Percentiles rank a stretch among this genome's conserved stretches.
These are phyloP conservation scores for Neoboletus magnificus DNA, from an alignment of 768 basidiomycete genomes.

Conservation along the genomic window DNA sequence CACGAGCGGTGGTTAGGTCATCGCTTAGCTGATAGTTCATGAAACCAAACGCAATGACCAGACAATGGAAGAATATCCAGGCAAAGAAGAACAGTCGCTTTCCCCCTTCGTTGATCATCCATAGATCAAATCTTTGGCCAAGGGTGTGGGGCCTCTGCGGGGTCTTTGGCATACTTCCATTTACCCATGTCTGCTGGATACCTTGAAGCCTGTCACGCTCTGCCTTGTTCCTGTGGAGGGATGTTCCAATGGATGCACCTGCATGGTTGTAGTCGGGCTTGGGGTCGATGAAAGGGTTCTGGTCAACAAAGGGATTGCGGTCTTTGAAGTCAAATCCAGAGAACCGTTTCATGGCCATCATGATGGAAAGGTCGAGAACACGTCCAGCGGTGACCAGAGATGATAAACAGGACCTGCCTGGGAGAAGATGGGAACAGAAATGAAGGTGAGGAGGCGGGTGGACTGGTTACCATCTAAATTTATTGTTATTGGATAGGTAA, in stretches of 20 bases:
- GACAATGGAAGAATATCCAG: slow-evolving; percentile 77
- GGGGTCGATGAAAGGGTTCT: slow-evolving; percentile 45
- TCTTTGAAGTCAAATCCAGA: slow-evolving; percentile 73
- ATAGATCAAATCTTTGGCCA: slow-evolving; percentile 54
- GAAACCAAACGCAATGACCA: slow-evolving; percentile 76
- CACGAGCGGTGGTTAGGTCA: slow-evolving; percentile 63
- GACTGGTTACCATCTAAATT: slow-evolving; percentile 1
- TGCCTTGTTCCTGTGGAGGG: slow-evolving; percentile 81
- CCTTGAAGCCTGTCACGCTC: slow-evolving; percentile 84
- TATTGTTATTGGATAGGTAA: slow-evolving; percentile 3
- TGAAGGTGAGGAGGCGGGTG: neutral
- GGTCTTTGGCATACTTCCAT: slow-evolving; percentile 21
- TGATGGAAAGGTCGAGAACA: slow-evolving; percentile 18
- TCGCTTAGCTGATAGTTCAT: slow-evolving; percentile 79
- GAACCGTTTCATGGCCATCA: slow-evolving; percentile 44
- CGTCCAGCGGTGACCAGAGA: slow-evolving; percentile 16
- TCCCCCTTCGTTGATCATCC: slow-evolving; percentile 95
- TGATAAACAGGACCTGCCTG: slow-evolving; percentile 29
- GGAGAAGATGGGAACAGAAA: slow-evolving; percentile 10
- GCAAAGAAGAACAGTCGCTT: slow-evolving; percentile 71
- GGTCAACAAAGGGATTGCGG: slow-evolving; percentile 43
- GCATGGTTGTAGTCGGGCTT: slow-evolving; percentile 29
- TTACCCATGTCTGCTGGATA: slow-evolving; percentile 62
- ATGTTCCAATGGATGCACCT: slow-evolving; percentile 28
- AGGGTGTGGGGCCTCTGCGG: slow-evolving; percentile 39